Evolutionary conservation across 805 yeast species (phyloP).

Genomic region (Candida odintsovae): DNA sequence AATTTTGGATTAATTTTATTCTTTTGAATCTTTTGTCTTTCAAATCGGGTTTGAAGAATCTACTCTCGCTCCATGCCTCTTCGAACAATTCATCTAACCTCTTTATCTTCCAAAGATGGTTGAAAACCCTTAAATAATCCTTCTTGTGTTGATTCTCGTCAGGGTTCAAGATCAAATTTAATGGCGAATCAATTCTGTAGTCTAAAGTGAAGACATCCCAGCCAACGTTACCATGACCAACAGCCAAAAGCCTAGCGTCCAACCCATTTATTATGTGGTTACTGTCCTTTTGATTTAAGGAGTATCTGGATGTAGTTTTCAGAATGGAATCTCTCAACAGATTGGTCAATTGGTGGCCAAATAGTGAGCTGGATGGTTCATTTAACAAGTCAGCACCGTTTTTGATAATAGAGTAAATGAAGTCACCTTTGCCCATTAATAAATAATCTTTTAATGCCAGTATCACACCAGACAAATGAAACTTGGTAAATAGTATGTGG

Average conservation of each 20-base stretch:
- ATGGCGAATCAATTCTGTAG: constrained; percentile 49
- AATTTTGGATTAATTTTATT: constrained; percentile 27
- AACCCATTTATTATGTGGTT: constrained; percentile 44
- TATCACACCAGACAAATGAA: constrained; percentile 48
- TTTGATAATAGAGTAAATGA: constrained; percentile 57
- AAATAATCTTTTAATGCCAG: constrained; percentile 57
- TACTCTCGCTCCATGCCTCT: constrained; percentile 39
- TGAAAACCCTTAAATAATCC: constrained; percentile 75
- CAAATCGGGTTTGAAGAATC: constrained; percentile 23
- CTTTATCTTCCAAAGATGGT: constrained; percentile 76
- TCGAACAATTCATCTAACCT: constrained; percentile 52
- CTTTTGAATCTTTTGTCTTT: constrained; percentile 24
- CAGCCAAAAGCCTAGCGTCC: constrained; percentile 78
- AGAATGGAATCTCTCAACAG: constrained; percentile 60
- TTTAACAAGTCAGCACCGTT: constrained; percentile 49
- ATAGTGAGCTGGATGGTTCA: constrained; percentile 56
- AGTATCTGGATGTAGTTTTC: constrained; percentile 42
- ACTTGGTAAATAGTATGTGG: constrained; percentile 41
- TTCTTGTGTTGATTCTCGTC: constrained; percentile 36
- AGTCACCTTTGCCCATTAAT: constrained; percentile 75
- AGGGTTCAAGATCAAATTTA: constrained; percentile 51
- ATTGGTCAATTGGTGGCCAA: constrained; percentile 60
- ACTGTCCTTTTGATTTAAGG: constrained; percentile 27
- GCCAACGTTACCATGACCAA: constrained; percentile 69
- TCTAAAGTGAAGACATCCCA: constrained; percentile 94